A percentile compares a stretch with the other conserved stretches of the same genome.
Conservation (phyloP, 1,284 basidiomycete genomes). For the Polyporus tsugae region DNA sequence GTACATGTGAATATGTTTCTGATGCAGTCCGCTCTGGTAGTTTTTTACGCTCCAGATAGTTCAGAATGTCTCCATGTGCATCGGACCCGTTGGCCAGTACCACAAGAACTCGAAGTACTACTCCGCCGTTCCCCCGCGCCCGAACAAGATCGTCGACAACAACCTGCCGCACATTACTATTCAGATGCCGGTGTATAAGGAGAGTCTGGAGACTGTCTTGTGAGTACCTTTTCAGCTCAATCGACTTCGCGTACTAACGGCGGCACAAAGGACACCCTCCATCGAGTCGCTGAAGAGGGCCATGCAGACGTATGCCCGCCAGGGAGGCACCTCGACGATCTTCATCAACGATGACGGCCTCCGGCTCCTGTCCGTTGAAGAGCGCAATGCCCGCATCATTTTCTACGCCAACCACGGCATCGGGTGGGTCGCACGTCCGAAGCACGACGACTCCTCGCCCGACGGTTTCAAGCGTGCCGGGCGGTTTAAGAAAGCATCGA, state of each 20-base stretch:
- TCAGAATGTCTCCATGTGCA: constrained; percentile 49
- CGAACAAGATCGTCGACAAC: constrained; percentile 51
- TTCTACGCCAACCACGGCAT: constrained; percentile 87
- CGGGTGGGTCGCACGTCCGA: constrained; percentile 85
- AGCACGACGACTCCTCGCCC: constrained; percentile 55
- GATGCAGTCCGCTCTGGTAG: constrained; percentile 25
- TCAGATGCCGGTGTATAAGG: constrained; percentile 66
- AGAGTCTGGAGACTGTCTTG: constrained; percentile 48
- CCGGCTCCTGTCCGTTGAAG: constrained; percentile 61
- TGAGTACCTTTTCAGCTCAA: constrained; percentile 30
- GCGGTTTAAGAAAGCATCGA: constrained; percentile 90
- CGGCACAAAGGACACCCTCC: constrained; percentile 45
- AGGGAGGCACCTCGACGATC: constrained; percentile 62
- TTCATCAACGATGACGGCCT: constrained; percentile 62
- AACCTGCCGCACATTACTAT: constrained; percentile 62
- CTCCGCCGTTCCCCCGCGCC: constrained; percentile 50
- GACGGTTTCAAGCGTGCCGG: constrained; percentile 84
- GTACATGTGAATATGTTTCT: constrained; percentile 4
- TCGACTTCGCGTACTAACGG: neutral
- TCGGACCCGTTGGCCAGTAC: constrained; percentile 60
- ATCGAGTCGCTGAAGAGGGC: constrained; percentile 57
- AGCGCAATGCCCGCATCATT: constrained; percentile 69
- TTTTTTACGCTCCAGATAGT: constrained; percentile 50
- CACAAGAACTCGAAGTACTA: constrained; percentile 58
- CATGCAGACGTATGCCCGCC: constrained; percentile 54